Base-by-base conservation (phyloP, 1,284 basidiomycete species). In the Cutaneotrichosporon sp. region DNA sequence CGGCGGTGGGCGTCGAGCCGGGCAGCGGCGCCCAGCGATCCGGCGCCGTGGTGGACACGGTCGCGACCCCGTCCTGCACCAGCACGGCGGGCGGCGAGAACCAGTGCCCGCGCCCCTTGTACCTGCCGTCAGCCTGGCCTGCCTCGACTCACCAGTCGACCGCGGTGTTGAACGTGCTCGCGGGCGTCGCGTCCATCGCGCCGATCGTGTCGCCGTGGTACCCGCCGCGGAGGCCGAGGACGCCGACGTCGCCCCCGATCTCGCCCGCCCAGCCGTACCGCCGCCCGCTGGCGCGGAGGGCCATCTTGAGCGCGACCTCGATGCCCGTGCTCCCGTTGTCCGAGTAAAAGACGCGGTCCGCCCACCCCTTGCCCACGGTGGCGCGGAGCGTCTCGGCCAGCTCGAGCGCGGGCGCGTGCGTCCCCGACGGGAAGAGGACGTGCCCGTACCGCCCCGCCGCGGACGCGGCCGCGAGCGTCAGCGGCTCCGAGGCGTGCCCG, bases 151-250 rank as follows among this genome's bases (percentile, higher is more conserved):
- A 73, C 95, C 95, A 99, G 77, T 98, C 92, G 63, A 95, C 97
- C 6, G 80, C 79, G 10, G 80, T 80, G 20, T 90, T 95, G 79
- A 91, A 99, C 1, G 95, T 89, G 14, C 91, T 90, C 10, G 82
- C 82, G 71, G 93, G 90, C 67, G 89, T 87, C 69, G 95, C 95
- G 69, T 98, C 92, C 95, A 99, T 98, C 0, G 89, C 89, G 1
- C 95, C 95, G 69, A 98, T 97, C 0, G 95, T 98, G 78, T 99
- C 95, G 7, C 95, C 95, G 72, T 99, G 95, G 80, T 99, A 99
- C 72, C 92, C 93, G 2, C 95, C 95, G 67, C 88, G 89, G 46
- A 98, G 74, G 0, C 95, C 95, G 2, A 99, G 78, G 0, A 99
- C 85, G 18, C 91, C 91, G 16, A 95, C 81, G 36, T 86, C 81